A percentile compares a stretch with the other conserved stretches of the same genome.
Conservation (phyloP, 768 basidiomycete species). For the Leccinum imitatum region DNA sequence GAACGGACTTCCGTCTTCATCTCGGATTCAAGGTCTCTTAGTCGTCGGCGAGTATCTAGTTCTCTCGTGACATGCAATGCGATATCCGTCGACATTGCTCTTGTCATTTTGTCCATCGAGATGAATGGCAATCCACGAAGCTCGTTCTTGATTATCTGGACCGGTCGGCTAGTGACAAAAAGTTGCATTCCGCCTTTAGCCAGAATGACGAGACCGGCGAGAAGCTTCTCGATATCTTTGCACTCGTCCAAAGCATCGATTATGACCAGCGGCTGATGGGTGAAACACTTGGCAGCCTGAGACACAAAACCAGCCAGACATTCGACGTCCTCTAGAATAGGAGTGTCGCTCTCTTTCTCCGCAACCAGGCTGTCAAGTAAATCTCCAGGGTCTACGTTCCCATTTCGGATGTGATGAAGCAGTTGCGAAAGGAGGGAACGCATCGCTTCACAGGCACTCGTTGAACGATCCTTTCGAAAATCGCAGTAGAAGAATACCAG, state of each 20-base stretch:
- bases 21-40: conserved; percentile 6
- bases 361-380: background rate
- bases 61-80: conserved; percentile 13
- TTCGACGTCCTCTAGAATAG: conserved; percentile 1
- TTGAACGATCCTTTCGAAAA: conserved; percentile 8
- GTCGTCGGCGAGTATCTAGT: conserved; percentile 5
- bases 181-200: conserved; percentile 5
- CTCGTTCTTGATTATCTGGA: conserved; percentile 9
- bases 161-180: conserved; percentile 18
- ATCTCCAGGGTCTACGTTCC: background rate
- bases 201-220: conserved; percentile 7
- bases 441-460: conserved; percentile 8
- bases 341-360: background rate
- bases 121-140: conserved; percentile 7
- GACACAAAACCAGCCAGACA: conserved; percentile 5
- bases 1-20: conserved; percentile 13
- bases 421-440: conserved; percentile 20
- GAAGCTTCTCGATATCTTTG: conserved; percentile 6
- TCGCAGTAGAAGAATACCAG: conserved; percentile 22
- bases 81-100: conserved; percentile 10
- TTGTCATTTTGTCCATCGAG: conserved; percentile 11
- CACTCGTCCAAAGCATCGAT: conserved; percentile 27
- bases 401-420: background rate
- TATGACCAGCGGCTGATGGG: conserved; percentile 8
- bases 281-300: background rate